Base-by-base conservation (phyloP, 2,329 filamentous ascomycete species). In the Ceratocystis alfenasii region DNA sequence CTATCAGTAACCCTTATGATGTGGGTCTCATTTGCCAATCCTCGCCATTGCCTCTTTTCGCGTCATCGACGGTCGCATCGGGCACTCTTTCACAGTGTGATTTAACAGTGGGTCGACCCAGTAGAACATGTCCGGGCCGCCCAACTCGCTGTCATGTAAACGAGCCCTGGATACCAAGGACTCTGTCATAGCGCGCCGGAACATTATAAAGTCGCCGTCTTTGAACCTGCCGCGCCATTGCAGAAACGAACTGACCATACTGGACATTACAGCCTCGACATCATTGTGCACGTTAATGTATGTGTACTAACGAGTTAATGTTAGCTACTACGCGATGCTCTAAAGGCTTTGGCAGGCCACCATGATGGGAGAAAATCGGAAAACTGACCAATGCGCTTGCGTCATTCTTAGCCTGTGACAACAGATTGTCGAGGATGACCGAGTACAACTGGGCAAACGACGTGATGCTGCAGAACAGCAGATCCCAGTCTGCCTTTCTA, bases 361-460 rank as follows among this genome's bases (percentile, higher is more conserved):
- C 28, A 33, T 30, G 25, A 28, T n/a, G 10, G 22, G 20, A 28
- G 25, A 3, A 12, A 12, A n/a, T 17, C 2, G 30, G 6, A 12
- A 44, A 17, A 64, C 45, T 55, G 33, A 53, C 62, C 20, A 48
- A 22, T n/a, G 36, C 7, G 12, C 41, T 25, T 15, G 33, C 7
- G 46, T 66, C 46, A 44, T 10, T 12, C 41, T 20, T 1, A 12
- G 30, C 45, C 5, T 46, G 44, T 1, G 8, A 12, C 28, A 50
- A 28, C 45, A 62, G 33, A 33, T 62, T 41, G n/a, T 66, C 50
- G 2, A 66, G 25, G 6, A 62, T 44, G 6, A 25, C 59, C 3
- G 48, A 44, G 45, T 64, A 66, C 7, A 61, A 8, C 12, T 36
- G 59, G 50, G 53, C 62, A 36, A 64, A 60, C 15, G 65, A 63